These are phyloP conservation scores for Suhomyces sp. DNA, from an alignment of 805 yeast species.

Conservation along the genomic window DNA sequence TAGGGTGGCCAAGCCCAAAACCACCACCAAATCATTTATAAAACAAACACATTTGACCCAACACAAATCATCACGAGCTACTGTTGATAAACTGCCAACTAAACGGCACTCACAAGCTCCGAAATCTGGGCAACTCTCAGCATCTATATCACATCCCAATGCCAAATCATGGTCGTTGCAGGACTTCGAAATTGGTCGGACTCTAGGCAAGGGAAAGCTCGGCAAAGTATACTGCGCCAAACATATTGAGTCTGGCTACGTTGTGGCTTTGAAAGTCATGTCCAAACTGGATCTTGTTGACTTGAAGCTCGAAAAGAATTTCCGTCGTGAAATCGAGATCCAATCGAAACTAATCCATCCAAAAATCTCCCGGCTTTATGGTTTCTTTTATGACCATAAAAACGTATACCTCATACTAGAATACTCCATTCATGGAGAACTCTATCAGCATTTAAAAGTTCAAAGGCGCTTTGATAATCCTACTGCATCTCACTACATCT, in stretches of 20 bases:
- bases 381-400: constrained; percentile 78
- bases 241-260: constrained; percentile 70
- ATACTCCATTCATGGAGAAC: constrained; percentile 81
- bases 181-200: constrained; percentile 85
- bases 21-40: constrained; percentile 4
- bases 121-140: too few species aligned
- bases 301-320: constrained; percentile 78
- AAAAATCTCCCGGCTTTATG: constrained; percentile 76
- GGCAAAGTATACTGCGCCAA: constrained; percentile 90
- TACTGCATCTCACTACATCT: constrained; percentile 74
- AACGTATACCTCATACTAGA: constrained; percentile 84
- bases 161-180: constrained; percentile 29
- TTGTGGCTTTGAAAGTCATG: constrained; percentile 92
- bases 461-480: constrained; percentile 69
- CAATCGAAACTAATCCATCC: constrained; percentile 79
- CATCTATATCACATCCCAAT: too few species aligned
- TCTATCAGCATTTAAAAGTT: constrained; percentile 70
- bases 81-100: too few species aligned
- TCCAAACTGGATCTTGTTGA: constrained; percentile 73
- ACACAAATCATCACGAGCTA: too few species aligned
- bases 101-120: too few species aligned
- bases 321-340: constrained; percentile 88
- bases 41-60: constrained; percentile 2
- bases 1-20: not conserved
- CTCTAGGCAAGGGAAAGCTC: constrained; percentile 89